Evolutionary conservation across 148 eudicot species (phyloP).

Genomic region (Rhododendron griersonianum): DNA sequence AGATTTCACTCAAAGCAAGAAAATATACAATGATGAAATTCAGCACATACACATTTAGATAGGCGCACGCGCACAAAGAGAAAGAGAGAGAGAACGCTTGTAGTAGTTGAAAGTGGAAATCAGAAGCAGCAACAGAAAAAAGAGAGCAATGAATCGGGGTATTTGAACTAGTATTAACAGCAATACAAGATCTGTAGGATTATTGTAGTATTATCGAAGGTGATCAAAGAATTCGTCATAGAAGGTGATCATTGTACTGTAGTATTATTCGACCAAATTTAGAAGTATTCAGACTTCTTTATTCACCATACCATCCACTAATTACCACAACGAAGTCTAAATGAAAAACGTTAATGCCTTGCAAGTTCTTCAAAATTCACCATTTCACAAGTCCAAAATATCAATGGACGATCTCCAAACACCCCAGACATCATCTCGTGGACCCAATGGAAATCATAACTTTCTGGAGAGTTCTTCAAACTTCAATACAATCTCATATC

Average conservation of each 20-base stretch:
- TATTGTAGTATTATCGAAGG: not conserved
- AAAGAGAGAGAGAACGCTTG: too few species aligned
- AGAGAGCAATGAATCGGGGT: not conserved
- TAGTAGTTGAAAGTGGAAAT: too few species aligned
- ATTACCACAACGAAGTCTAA: not conserved
- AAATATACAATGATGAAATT: not conserved
- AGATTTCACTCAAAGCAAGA: not conserved
- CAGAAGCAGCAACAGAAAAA: not conserved
- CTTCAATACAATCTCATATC: not conserved
- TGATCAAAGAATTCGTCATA: not conserved
- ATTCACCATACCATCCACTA: not conserved
- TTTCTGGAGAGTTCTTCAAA: not conserved
- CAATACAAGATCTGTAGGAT: not conserved
- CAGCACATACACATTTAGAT: too few species aligned
- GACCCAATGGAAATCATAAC: not conserved
- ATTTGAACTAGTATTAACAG: not conserved
- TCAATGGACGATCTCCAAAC: not conserved
- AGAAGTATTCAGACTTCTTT: not conserved
- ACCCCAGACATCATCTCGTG: not conserved
- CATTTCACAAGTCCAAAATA: not conserved
- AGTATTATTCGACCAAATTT: not conserved
- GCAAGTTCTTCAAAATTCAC: not conserved
- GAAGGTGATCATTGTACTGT: not conserved
- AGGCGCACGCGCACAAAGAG: too few species aligned
- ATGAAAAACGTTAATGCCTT: not conserved